phyloP scores from a whole-genome alignment of 495 filamentous ascomycete genomes.

The Oidiodendron maius region DNA sequence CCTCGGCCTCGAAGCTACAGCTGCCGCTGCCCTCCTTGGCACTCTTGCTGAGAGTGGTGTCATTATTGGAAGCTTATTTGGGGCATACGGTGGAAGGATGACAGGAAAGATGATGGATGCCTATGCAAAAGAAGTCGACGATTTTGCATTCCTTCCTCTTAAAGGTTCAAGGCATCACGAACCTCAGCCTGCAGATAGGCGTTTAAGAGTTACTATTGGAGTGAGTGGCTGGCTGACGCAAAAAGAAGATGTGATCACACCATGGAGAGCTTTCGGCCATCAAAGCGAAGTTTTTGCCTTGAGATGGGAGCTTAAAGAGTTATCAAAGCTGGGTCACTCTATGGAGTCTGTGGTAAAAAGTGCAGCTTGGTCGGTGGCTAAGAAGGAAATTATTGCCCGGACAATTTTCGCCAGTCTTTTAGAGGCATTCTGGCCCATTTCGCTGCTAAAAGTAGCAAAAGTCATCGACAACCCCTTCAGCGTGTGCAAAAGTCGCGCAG shows the following conservation, averaged over 20 bases:
- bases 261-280: conserved; percentile 69
- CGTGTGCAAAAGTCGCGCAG: conserved; percentile 70
- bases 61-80: conserved; percentile 78
- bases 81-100: conserved; percentile 82
- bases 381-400: conserved; percentile 60
- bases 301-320: conserved; percentile 73
- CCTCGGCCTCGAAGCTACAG: conserved; percentile 59
- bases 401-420: conserved; percentile 65
- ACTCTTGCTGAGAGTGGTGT: conserved; percentile 69
- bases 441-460: conserved; percentile 70
- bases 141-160: conserved; percentile 84
- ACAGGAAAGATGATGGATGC: conserved; percentile 81
- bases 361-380: conserved; percentile 71
- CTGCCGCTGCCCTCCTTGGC: conserved; percentile 74
- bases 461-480: conserved; percentile 89
- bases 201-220: conserved; percentile 75
- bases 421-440: conserved; percentile 68
- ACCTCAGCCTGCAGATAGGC: conserved; percentile 38
- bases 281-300: conserved; percentile 77
- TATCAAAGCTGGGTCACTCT: conserved; percentile 70
- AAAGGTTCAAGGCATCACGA: conserved; percentile 35
- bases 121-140: conserved; percentile 79
- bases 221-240: conserved; percentile 77
- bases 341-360: conserved; percentile 69
- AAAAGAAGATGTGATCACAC: conserved; percentile 60